These are phyloP conservation scores for Pseudogymnoascus sp. DNA, from an alignment of 2,329 filamentous ascomycete genomes.

Conservation along the genomic window DNA sequence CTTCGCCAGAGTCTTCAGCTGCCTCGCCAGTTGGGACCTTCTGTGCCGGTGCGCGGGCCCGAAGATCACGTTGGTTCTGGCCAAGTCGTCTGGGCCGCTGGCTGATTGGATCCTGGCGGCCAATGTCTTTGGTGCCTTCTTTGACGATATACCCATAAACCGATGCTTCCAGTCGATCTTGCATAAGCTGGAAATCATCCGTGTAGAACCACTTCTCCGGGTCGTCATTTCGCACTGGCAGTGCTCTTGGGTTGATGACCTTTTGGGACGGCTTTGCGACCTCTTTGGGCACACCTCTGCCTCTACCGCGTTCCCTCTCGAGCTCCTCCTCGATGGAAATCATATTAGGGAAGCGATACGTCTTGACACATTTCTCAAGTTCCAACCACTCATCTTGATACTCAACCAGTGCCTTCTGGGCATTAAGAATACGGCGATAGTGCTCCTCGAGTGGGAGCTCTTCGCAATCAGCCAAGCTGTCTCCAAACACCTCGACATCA, in stretches of 20 bases:
- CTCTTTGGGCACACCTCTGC: not conserved
- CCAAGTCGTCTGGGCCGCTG: constrained; percentile 31
- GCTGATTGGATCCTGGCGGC: constrained; percentile 48
- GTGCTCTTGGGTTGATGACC: constrained; percentile 1
- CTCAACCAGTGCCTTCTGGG: constrained; percentile 38
- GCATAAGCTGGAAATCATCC: constrained; percentile 18
- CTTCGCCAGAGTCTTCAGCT: constrained; percentile 14
- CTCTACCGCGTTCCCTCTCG: not conserved
- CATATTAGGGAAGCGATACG: not conserved
- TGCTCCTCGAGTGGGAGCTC: constrained; percentile 41
- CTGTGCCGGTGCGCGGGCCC: constrained; percentile 5
- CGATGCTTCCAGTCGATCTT: constrained; percentile 51
- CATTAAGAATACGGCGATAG: constrained; percentile 33
- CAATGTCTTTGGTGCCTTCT: constrained; percentile 47
- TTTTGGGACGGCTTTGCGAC: constrained; percentile 5
- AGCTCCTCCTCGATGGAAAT: constrained; percentile 8
- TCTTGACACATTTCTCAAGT: constrained; percentile 37
- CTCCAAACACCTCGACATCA: constrained; percentile 40
- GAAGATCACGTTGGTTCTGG: constrained; percentile 8
- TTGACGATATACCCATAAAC: constrained; percentile 56
- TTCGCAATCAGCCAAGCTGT: constrained; percentile 42
- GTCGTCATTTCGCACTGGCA: constrained; percentile 1
- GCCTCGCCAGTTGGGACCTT: constrained; percentile 15
- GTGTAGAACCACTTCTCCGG: constrained; percentile 8
- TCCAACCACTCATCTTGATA: constrained; percentile 49